These are phyloP conservation scores for Acacia crassicarpa DNA, from an alignment of 306 rosid species.

Conservation along the genomic window DNA sequence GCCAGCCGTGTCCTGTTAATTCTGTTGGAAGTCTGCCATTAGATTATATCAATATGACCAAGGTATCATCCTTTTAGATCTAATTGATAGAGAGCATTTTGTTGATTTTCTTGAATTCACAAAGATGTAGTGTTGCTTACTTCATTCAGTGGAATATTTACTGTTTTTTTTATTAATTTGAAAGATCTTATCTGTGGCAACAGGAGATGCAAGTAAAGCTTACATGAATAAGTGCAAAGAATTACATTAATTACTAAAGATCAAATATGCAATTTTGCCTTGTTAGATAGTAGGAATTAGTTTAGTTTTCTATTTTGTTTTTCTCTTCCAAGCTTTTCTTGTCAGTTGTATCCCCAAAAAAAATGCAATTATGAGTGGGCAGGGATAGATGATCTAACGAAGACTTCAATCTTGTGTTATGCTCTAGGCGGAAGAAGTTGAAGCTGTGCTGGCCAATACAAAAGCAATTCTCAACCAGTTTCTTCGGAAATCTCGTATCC, in stretches of 20 bases:
- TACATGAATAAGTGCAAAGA: neutral
- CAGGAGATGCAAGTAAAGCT: constrained; percentile 13
- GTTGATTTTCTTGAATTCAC: constrained; percentile 7
- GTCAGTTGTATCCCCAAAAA: neutral
- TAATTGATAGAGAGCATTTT: constrained; percentile 25
- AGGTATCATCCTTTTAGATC: constrained; percentile 53
- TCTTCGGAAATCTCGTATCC: constrained; percentile 83
- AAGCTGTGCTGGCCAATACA: constrained; percentile 82
- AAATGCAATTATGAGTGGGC: neutral
- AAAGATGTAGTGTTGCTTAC: constrained; percentile 4
- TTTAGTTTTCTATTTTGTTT: neutral
- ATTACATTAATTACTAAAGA: neutral
- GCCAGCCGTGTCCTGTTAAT: constrained; percentile 82
- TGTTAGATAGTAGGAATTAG: neutral
- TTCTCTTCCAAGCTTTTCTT: neutral
- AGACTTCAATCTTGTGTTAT: constrained; percentile 26
- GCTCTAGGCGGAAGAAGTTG: constrained; percentile 74
- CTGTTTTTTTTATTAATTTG: neutral
- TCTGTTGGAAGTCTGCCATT: constrained; percentile 88
- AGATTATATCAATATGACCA: constrained; percentile 61
- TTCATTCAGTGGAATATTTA: constrained; percentile 19
- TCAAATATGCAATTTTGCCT: neutral
- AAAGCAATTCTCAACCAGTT: constrained; percentile 79
- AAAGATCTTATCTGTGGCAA: constrained; percentile 18
- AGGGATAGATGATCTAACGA: constrained; percentile 21